Evolutionary conservation across 805 yeast species (phyloP), one percentile per base, ranked within the genome.

Genomic region (Cyberlindnera subsufficiens): DNA sequence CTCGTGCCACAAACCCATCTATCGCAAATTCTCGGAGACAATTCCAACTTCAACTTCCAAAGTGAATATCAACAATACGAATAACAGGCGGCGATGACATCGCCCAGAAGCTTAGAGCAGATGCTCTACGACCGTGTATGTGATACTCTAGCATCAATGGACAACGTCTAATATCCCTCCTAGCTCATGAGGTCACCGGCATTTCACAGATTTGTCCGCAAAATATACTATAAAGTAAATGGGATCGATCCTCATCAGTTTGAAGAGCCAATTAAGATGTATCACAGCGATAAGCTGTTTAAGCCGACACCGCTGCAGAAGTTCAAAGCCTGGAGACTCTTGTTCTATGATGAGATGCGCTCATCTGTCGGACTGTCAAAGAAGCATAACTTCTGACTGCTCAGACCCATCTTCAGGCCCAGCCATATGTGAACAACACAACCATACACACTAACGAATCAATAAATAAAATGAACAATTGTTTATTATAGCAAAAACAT

Each of bases 281-380:
- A 20, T 27, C 31, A 49, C 10, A 42, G 46, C 7, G 52, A 54
- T 30, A 45, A 50, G 1, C 15, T 51, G 2, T 54, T 54, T 40
- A 46, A 55, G 30, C 88, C 90, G 3, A 75, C 84, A 0, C 31
- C 59, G 1, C 42, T 53, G 17, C 89, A 84, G 35, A 80, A 73
- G 54, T 53, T 74, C 35, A 80, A 75, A 43, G 91, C 91, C 0
- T 82, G 69, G 53, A 60, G 81, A 32, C 52, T 73, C 14, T 54
- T 85, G 14, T 82, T 84, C 63, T 59, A 65, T 51, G 80, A 80
- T 46, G 93, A 85, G 57, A 47, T 82, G 55, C 75, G 78, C 50
- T 62, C 71, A 20, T 60, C 75, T 1, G 66, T 83, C 47, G 76
- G 84, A 3, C 57, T 82, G 1, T 58, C 62, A 16, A 61, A 49